Evolutionary conservation across 129 eudicot genomes (phyloP).

Genomic region (Rutidosis leptorrhynchoides): DNA sequence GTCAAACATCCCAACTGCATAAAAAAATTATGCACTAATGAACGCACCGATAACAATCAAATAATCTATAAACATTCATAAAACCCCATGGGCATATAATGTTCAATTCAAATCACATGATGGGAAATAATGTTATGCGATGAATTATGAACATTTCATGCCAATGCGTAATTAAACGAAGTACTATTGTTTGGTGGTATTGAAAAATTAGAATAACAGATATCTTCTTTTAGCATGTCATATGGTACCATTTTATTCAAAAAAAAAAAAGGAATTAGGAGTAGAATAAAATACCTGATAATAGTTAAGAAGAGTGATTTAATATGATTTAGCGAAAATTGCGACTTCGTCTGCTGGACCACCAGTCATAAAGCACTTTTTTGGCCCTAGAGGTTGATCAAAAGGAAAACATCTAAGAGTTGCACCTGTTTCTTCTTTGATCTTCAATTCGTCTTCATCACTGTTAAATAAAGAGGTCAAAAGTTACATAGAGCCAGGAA

Average conservation of each 20-base stretch:
- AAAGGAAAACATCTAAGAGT: slow-evolving; percentile 90
- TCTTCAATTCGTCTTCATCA: slow-evolving; percentile 64
- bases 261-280: neutral
- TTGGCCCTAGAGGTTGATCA: slow-evolving; percentile 70
- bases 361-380: slow-evolving; percentile 78
- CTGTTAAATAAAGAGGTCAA: slow-evolving; percentile 30
- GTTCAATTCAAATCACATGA: neutral
- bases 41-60: neutral
- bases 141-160: too few relatives aligned
- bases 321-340: slow-evolving; percentile 90
- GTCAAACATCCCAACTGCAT: slow-evolving; percentile 11
- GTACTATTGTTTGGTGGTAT: too few relatives aligned
- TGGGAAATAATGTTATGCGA: neutral
- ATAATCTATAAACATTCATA: neutral
- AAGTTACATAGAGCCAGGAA: neutral
- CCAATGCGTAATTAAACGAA: too few relatives aligned
- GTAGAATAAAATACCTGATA: slow-evolving; percentile 20
- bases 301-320: slow-evolving; percentile 20
- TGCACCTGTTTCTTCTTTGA: slow-evolving; percentile 95
- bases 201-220: too few relatives aligned
- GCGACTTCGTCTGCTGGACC: slow-evolving; percentile 78
- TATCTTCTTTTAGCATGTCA: too few relatives aligned
- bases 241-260: neutral
- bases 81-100: neutral
- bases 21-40: neutral